phyloP scores from a whole-genome alignment of 2,329 filamentous ascomycete species.

The Didymosphaeria variabile region DNA sequence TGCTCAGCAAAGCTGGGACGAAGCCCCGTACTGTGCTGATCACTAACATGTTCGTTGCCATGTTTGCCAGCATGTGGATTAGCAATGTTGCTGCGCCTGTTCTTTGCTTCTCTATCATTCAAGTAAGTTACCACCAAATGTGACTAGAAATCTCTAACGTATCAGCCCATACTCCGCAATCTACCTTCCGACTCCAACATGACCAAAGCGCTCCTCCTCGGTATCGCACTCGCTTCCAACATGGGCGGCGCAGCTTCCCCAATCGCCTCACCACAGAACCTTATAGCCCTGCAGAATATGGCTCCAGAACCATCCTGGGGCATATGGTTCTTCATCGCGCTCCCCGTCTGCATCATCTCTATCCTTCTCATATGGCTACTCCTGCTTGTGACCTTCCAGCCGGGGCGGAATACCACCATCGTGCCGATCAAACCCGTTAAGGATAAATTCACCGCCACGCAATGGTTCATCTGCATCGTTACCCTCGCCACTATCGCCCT shows the following conservation, averaged over 20 bases:
- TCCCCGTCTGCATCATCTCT: slow-evolving; percentile 90
- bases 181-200: slow-evolving; percentile 89
- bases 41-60: slow-evolving; percentile 99
- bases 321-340: slow-evolving; percentile 94
- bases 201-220: slow-evolving; percentile 93
- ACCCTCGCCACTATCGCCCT: slow-evolving; percentile 85
- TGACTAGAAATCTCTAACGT: slow-evolving; percentile 16
- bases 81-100: slow-evolving; percentile 98
- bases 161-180: slow-evolving; percentile 93
- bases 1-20: slow-evolving; percentile 95
- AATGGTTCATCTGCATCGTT: slow-evolving; percentile 90
- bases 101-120: slow-evolving; percentile 96
- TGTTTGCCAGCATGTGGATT: slow-evolving; percentile 98
- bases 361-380: slow-evolving; percentile 90
- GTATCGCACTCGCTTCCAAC: slow-evolving; percentile 93
- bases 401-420: slow-evolving; percentile 84
- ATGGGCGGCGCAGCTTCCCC: slow-evolving; percentile 96
- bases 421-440: slow-evolving; percentile 90
- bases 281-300: slow-evolving; percentile 97
- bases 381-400: slow-evolving; percentile 84
- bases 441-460: slow-evolving; percentile 85
- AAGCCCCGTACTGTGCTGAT: slow-evolving; percentile 86
- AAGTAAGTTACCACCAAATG: slow-evolving; percentile 62
- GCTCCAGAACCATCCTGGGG: slow-evolving; percentile 89
- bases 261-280: slow-evolving; percentile 96